phyloP scores from a whole-genome alignment of 805 yeast genomes.

The Candida broadrunensis region DNA sequence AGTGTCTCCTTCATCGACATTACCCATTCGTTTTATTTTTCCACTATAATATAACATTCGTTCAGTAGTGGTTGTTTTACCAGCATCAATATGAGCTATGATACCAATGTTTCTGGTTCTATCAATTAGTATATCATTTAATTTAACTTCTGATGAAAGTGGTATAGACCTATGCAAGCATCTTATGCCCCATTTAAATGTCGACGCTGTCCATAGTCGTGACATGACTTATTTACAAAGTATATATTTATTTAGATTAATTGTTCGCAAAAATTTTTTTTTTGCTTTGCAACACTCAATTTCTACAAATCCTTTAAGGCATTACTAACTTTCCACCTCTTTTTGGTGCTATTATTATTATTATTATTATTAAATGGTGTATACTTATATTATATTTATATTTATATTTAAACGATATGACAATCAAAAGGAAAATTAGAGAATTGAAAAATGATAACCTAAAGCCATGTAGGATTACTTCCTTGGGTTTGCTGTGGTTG shows the following conservation, averaged over 20 bases:
- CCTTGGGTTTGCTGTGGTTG: conserved; percentile 12
- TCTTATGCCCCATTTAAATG: background rate
- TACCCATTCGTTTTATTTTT: conserved; percentile 73
- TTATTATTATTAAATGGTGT: too few species aligned
- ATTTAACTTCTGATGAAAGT: conserved; percentile 3
- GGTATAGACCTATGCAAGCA: background rate
- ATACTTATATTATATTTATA: too few species aligned
- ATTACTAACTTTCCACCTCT: too few species aligned
- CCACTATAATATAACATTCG: conserved; percentile 92
- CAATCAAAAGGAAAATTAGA: too few species aligned
- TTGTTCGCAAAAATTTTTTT: too few species aligned
- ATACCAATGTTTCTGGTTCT: conserved; percentile 85
- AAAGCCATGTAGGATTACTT: conserved; percentile 19
- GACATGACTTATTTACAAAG: background rate
- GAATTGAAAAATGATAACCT: background rate
- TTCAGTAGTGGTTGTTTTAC: conserved; percentile 97
- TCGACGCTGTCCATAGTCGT: background rate
- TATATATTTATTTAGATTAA: too few species aligned
- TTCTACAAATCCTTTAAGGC: too few species aligned
- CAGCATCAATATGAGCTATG: conserved; percentile 99
- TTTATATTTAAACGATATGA: background rate
- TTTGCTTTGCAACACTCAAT: too few species aligned
- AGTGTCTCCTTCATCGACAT: conserved; percentile 96
- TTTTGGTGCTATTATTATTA: too few species aligned
- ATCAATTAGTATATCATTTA: conserved; percentile 26